Evolutionary conservation across 495 filamentous ascomycete species (phyloP), one percentile per base, ranked within the genome.

Genomic region (Hypoxylon trugodes): DNA sequence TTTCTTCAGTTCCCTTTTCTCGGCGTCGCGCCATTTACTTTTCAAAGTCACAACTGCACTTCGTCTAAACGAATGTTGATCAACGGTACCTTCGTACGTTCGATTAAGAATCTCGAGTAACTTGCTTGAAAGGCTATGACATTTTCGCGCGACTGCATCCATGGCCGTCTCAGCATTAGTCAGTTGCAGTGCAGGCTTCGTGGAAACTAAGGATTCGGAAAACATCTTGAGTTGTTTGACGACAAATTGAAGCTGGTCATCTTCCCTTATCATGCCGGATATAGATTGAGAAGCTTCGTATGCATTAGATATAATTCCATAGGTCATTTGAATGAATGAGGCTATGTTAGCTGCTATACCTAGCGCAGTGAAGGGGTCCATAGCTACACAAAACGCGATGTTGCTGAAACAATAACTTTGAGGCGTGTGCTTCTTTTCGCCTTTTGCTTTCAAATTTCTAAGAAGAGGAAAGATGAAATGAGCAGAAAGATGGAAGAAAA

Each of bases 1-100:
- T 12, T 48, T 48, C 16, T 48, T 48, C 4, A 48, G 9, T 18
- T 48, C 45, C 16, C 33, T 22, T 12, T 48, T 48, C 9, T 48
- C 15, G 15, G 1, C 21, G 2, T 33, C 26, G 8, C 26, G n/a
- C 28, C n/a, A 18, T 21, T 26, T 10, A 10, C 28, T 2, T 0
- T 48, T 25, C 26, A 48, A 48, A 18, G 26, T 28, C 3, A 28
- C 45, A 21, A 48, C 16, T 10, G 45, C 45, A 33, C 45, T 48
- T n/a, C 21, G 26, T 10, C 9, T 6, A 33, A 48, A 9, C 6
- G 45, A 48, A n/a, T 22, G 45, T 5, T 25, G 28, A 33, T 22
- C 15, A 18, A 21, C 33, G 28, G 45, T 33, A 32, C n/a, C n/a
- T n/a, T n/a, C n/a, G n/a, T 18, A 19, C 15, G 45, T 32, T 4